Percentiles rank a stretch among this genome's conserved stretches.
Evolutionary conservation across 805 yeast species (phyloP).

Genomic region (Candida krabiensis): DNA sequence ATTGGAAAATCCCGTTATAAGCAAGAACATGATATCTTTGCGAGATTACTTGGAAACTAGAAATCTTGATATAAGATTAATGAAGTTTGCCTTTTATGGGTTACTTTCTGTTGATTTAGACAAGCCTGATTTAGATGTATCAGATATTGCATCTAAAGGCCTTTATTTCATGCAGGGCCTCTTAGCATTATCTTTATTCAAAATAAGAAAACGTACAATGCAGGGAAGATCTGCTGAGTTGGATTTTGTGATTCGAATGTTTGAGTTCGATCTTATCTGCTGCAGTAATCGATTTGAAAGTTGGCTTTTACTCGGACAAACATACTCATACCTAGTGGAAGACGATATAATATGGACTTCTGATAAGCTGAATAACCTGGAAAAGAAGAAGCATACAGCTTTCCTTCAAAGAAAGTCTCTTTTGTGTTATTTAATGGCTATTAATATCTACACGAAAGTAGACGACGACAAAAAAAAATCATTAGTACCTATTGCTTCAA

Average conservation of each 20-base stretch:
- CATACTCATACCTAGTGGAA: conserved; percentile 76
- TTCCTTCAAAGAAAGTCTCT: conserved; percentile 66
- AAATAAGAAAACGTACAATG: conserved; percentile 67
- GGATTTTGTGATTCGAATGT: conserved; percentile 66
- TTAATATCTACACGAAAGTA: conserved; percentile 39
- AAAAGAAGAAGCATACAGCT: conserved; percentile 61
- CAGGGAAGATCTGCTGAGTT: conserved; percentile 83
- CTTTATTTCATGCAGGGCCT: conserved; percentile 71
- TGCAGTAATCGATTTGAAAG: conserved; percentile 73
- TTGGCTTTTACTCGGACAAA: conserved; percentile 83
- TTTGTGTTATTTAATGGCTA: conserved; percentile 73
- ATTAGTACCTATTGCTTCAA: conserved; percentile 37
- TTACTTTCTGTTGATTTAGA: conserved; percentile 28
- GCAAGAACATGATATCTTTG: conserved; percentile 45
- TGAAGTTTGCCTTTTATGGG: conserved; percentile 57
- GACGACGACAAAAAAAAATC: conserved; percentile 18
- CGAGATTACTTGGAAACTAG: conserved; percentile 48
- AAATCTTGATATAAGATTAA: conserved; percentile 41
- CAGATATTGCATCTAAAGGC: conserved; percentile 48
- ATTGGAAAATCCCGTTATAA: conserved; percentile 39
- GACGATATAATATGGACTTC: conserved; percentile 93
- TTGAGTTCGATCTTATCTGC: conserved; percentile 65
- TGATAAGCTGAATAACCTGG: conserved; percentile 67
- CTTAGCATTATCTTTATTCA: conserved; percentile 66
- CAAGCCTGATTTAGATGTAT: conserved; percentile 32